Evolutionary conservation across 2,329 filamentous ascomycete genomes (phyloP).

Genomic region (Exophiala sp.): DNA sequence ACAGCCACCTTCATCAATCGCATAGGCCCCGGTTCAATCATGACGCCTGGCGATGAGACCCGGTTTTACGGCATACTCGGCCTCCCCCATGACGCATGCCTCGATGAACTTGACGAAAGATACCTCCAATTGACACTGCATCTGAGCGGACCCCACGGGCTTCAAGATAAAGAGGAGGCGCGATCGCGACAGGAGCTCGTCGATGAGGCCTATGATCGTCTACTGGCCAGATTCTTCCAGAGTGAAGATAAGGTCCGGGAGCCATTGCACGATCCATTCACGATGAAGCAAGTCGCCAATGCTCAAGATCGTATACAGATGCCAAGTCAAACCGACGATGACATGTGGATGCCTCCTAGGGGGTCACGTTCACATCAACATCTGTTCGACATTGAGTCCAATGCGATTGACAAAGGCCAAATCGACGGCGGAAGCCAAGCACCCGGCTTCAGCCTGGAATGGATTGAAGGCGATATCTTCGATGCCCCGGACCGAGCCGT

Average conservation of each 20-base stretch:
- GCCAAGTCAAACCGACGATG: slow-evolving; percentile 3
- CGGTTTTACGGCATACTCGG: slow-evolving; percentile 6
- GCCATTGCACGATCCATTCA: not conserved
- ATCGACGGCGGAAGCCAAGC: not conserved
- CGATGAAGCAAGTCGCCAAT: slow-evolving; percentile 10
- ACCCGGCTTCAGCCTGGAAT: slow-evolving; percentile 11
- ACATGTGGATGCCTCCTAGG: slow-evolving; percentile 11
- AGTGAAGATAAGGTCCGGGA: not conserved
- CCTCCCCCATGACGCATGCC: slow-evolving; percentile 3
- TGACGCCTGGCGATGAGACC: not conserved
- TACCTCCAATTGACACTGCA: slow-evolving; percentile 15
- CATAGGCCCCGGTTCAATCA: not conserved
- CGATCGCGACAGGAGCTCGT: slow-evolving; percentile 6
- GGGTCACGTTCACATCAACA: slow-evolving; percentile 1
- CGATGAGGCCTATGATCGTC: slow-evolving; percentile 14
- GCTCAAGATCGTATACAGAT: slow-evolving; percentile 16
- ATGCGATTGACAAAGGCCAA: no score
- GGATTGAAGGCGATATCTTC: slow-evolving; percentile 44
- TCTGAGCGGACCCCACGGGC: slow-evolving; percentile 5
- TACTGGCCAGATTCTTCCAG: slow-evolving; percentile 8
- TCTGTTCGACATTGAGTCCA: not conserved
- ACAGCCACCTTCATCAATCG: not conserved
- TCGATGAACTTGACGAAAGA: slow-evolving; percentile 15
- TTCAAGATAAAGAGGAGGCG: not conserved
- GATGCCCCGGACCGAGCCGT: slow-evolving; percentile 45